These are phyloP conservation scores for Gamarada debralockiae DNA, from an alignment of 495 filamentous ascomycete genomes.

Conservation along the genomic window DNA sequence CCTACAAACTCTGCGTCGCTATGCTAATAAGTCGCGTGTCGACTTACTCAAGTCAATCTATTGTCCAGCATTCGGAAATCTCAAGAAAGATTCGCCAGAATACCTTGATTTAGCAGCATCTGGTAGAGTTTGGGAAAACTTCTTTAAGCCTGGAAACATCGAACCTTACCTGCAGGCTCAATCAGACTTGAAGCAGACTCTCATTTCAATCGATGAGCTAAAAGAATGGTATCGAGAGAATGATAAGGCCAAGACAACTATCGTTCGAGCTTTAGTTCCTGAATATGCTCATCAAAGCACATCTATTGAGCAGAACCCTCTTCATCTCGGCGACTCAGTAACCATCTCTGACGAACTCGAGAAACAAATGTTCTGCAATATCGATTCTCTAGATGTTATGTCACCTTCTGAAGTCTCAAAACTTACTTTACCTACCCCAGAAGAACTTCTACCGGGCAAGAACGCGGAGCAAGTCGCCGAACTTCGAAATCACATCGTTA, in stretches of 20 bases:
- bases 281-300: slow-evolving; percentile 20
- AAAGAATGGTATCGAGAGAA: slow-evolving; percentile 11
- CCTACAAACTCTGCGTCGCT: slow-evolving; percentile 6
- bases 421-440: slow-evolving; percentile 8
- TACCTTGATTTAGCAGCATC: slow-evolving; percentile 15
- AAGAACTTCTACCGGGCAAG: slow-evolving; percentile 6
- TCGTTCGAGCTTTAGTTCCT: slow-evolving; percentile 10
- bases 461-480: slow-evolving; percentile 14
- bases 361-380: slow-evolving; percentile 11
- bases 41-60: slow-evolving; percentile 12
- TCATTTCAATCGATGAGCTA: slow-evolving; percentile 13
- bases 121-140: slow-evolving; percentile 18
- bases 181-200: slow-evolving; percentile 10
- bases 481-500: slow-evolving; percentile 16
- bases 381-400: slow-evolving; percentile 9
- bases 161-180: slow-evolving; percentile 11
- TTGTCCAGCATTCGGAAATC: slow-evolving; percentile 14
- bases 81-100: slow-evolving; percentile 13
- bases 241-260: slow-evolving; percentile 1
- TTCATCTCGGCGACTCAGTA: slow-evolving; percentile 6
- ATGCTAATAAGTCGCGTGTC: slow-evolving; percentile 7
- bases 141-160: slow-evolving; percentile 13
- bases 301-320: slow-evolving; percentile 16
- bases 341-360: slow-evolving; percentile 13
- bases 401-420: slow-evolving; percentile 13